These are phyloP conservation scores for Macrotyloma uniflorum DNA, from an alignment of 306 rosid species.

Conservation along the genomic window DNA sequence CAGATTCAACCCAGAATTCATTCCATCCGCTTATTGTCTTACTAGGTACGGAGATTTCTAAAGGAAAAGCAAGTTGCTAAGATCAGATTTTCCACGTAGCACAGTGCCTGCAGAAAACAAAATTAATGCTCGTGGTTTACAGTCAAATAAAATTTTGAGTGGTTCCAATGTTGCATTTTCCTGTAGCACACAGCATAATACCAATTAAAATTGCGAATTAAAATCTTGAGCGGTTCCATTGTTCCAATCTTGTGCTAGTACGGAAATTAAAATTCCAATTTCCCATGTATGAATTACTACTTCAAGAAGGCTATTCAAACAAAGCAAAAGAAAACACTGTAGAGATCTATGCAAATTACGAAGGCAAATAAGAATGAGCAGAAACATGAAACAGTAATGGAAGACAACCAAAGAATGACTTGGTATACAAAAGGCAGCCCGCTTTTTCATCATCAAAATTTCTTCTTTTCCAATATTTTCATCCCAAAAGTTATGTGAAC, in stretches of 20 bases:
- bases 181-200: no score
- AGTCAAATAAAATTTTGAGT: no score
- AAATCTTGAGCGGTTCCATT: no score
- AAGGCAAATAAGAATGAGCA: conserved; percentile 41
- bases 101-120: no score
- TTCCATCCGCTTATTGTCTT: neutral
- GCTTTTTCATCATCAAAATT: neutral
- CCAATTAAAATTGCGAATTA: no score
- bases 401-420: neutral
- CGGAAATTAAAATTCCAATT: neutral
- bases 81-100: no score
- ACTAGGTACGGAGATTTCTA: neutral
- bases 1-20: neutral
- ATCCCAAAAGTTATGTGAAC: neutral
- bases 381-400: conserved; percentile 28
- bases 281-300: neutral
- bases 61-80: no score
- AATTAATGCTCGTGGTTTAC: no score
- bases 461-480: neutral
- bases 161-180: no score
- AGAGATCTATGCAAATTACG: conserved; percentile 24
- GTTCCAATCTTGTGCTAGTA: no score
- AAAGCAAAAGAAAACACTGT: conserved; percentile 19
- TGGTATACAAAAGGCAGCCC: no score
- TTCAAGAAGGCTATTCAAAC: neutral